Evolutionary conservation across 2,329 filamentous ascomycete genomes (phyloP), one percentile per base, ranked within the genome.

Genomic region (Pyricularia sp.): DNA sequence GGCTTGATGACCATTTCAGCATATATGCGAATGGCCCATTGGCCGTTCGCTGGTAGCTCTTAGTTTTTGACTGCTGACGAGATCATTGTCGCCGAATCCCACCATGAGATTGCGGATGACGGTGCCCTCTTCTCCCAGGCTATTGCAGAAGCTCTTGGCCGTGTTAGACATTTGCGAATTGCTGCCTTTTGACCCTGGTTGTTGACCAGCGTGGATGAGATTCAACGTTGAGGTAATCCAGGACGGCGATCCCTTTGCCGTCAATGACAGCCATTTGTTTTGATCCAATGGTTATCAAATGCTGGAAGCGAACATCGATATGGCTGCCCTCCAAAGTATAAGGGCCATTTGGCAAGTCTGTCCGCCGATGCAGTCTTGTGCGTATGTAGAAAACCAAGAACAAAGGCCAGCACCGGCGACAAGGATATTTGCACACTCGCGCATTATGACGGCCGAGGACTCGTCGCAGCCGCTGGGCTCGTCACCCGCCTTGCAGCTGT

Each of bases 281-380:
- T 26, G 76, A 72, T 1, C 77, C 76, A 9, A 78, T 78, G 17
- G 73, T 76, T 9, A 79, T 69, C 14, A 78, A 69, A 30, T 77
- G 71, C 42, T 74, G 68, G 64, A 75, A 69, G 7, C 71, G 72
- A 20, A 74, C 69, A 68, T 72, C 72, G 25, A 70, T 63, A 23
- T 67, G 65, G 64, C 77, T 77, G 12, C 69, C 9, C 1, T 76
- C 64, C 10, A 77, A 42, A 69, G 59, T 30, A 72, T 33, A 14
- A 76, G 68, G 0, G 68, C 70, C 59, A 73, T 73, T 68, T 77
- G 75, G 69, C 76, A 77, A 6, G 30, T 64, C 25, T 71, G 69
- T 11, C n/a, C 65, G 58, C 69, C 70, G 36, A 74, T 70, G 50
- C 72, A 75, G 14, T 69, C 69, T 36, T 75, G 72, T 0, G 65